phyloP scores from a whole-genome alignment of 108 stramenopile species.

The Phaeodactylum tricornutum region DNA sequence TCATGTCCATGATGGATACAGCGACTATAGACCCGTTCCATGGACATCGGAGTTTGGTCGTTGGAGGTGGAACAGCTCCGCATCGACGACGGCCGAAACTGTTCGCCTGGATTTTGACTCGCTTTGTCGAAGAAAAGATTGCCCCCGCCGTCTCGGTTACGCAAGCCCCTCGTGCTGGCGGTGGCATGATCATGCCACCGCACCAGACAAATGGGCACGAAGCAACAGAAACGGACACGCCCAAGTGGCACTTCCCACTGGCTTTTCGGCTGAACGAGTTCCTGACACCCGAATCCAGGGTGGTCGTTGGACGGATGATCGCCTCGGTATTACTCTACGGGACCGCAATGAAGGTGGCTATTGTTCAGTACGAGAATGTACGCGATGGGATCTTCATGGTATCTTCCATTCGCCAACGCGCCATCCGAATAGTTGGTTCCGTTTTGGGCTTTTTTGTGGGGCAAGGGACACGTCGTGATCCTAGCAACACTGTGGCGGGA shows the following conservation, averaged over 20 bases:
- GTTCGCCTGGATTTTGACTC: constrained; percentile 44
- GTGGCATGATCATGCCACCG: constrained; percentile 2
- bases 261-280: not conserved
- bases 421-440: too few species aligned
- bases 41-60: constrained; percentile 36
- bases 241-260: not conserved
- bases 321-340: constrained; percentile 28
- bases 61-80: constrained; percentile 43
- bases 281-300: constrained; percentile 1
- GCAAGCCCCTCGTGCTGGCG: not conserved
- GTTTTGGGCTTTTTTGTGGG: too few species aligned
- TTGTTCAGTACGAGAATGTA: constrained; percentile 29
- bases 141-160: constrained; percentile 2
- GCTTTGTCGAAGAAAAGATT: constrained; percentile 50
- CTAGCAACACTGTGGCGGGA: too few species aligned
- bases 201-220: not conserved
- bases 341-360: constrained; percentile 14
- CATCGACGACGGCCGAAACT: constrained; percentile 47
- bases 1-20: not conserved
- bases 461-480: too few species aligned
- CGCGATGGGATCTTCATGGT: constrained; percentile 12
- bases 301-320: constrained; percentile 25
- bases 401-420: not conserved
- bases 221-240: too few species aligned
- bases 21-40: constrained; percentile 2